A percentile compares a stretch with the other conserved stretches of the same genome.
phyloP scores from a whole-genome alignment of 805 yeast genomes.

The Maudiozyma saulgeensis region DNA sequence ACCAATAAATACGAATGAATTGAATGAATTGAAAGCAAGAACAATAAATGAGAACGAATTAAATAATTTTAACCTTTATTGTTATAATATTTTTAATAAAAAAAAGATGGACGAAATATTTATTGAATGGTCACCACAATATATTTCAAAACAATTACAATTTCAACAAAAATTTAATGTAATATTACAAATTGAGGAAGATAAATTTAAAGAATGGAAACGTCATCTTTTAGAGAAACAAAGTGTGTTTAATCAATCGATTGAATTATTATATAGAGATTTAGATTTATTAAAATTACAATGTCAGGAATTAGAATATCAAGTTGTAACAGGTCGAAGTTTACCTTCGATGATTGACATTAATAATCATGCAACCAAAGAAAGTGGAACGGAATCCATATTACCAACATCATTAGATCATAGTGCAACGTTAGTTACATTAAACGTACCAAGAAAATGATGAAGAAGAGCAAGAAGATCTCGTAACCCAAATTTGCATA shows the following conservation, averaged over 20 bases:
- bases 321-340: slow-evolving; percentile 5
- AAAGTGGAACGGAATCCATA: background rate
- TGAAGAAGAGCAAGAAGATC: too few species aligned
- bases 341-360: slow-evolving; percentile 29
- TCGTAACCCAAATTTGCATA: too few species aligned
- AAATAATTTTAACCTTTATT: slow-evolving; percentile 3
- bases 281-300: slow-evolving; percentile 32
- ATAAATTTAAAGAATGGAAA: slow-evolving; percentile 55
- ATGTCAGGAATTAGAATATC: slow-evolving; percentile 17
- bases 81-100: slow-evolving; percentile 32
- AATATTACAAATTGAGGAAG: slow-evolving; percentile 41
- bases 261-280: slow-evolving; percentile 34
- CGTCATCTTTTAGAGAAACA: slow-evolving; percentile 46
- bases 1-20: slow-evolving; percentile 21
- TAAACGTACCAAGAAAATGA: too few species aligned
- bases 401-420: too few species aligned
- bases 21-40: slow-evolving; percentile 9
- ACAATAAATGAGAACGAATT: slow-evolving; percentile 11
- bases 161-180: slow-evolving; percentile 37
- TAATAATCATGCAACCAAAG: background rate
- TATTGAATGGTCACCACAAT: slow-evolving; percentile 39
- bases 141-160: slow-evolving; percentile 34
- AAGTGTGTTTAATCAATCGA: slow-evolving; percentile 43
- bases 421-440: too few species aligned
- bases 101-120: slow-evolving; percentile 32